These are phyloP conservation scores for Ceratocystis variospora DNA, from an alignment of 2,329 filamentous ascomycete genomes.

Conservation along the genomic window DNA sequence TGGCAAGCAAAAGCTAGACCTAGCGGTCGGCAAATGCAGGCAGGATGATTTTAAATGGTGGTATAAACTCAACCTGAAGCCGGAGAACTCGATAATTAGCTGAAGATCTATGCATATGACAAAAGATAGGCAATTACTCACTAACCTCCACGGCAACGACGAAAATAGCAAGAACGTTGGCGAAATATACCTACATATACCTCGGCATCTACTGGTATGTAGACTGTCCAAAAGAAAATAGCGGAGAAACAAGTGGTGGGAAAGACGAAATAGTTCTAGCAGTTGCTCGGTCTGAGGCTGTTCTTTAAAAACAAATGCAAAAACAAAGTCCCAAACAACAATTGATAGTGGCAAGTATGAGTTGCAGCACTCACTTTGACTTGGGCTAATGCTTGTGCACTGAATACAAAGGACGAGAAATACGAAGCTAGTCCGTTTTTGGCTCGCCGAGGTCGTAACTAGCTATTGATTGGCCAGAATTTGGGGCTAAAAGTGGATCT, in stretches of 20 bases:
- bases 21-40: not conserved
- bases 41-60: not conserved
- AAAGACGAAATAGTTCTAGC: too few relatives aligned
- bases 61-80: not conserved
- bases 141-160: not conserved
- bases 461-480: constrained; percentile 12
- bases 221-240: not conserved
- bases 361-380: too few relatives aligned
- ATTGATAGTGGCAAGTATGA: too few relatives aligned
- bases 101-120: not conserved
- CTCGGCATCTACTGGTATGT: not conserved
- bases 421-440: constrained; percentile 19
- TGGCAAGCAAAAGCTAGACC: not conserved
- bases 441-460: constrained; percentile 15
- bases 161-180: not conserved
- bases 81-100: not conserved
- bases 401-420: not conserved
- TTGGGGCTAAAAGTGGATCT: not conserved
- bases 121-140: not conserved
- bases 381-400: too few relatives aligned
- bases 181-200: too few relatives aligned
- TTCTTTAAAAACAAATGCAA: too few relatives aligned
- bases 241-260: too few relatives aligned
- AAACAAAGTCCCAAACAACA: too few relatives aligned
- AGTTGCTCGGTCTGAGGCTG: too few relatives aligned